These are phyloP conservation scores for Diaporthe sp. DNA, from an alignment of 2,329 filamentous ascomycete species.

Conservation along the genomic window DNA sequence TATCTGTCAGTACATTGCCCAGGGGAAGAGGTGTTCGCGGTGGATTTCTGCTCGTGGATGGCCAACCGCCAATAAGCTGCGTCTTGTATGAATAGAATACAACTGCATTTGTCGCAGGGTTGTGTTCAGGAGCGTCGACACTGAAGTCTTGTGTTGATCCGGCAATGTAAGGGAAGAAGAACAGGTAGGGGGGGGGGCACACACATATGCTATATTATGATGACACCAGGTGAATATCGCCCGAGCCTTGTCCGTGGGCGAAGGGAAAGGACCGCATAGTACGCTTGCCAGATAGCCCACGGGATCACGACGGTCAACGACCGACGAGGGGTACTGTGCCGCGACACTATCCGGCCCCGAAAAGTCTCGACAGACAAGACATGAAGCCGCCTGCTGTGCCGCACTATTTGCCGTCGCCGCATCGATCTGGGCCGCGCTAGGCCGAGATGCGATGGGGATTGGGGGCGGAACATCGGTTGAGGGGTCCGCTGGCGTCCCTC, in stretches of 20 bases:
- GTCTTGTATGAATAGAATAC: not conserved
- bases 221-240: slow-evolving; percentile 96
- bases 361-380: slow-evolving; percentile 89
- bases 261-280: slow-evolving; percentile 84
- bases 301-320: slow-evolving; percentile 74
- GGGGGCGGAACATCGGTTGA: slow-evolving; percentile 61
- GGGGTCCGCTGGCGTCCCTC: slow-evolving; percentile 36
- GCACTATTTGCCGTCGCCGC: slow-evolving; percentile 53
- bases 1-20: not conserved
- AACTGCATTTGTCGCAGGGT: not conserved
- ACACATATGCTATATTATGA: slow-evolving; percentile 88
- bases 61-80: not conserved
- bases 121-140: too few species aligned
- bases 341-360: slow-evolving; percentile 84
- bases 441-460: slow-evolving; percentile 64
- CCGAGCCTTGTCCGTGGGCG: slow-evolving; percentile 89
- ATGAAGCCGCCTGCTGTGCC: slow-evolving; percentile 54
- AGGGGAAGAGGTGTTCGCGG: not conserved
- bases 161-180: not conserved
- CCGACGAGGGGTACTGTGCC: slow-evolving; percentile 78
- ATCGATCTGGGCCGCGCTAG: slow-evolving; percentile 64
- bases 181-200: not conserved
- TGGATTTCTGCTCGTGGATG: not conserved
- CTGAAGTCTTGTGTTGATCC: not conserved
- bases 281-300: slow-evolving; percentile 81